Percentiles rank a stretch among this genome's conserved stretches.
Conservation (phyloP, 345 rosid genomes). For the Trapa incisa region DNA sequence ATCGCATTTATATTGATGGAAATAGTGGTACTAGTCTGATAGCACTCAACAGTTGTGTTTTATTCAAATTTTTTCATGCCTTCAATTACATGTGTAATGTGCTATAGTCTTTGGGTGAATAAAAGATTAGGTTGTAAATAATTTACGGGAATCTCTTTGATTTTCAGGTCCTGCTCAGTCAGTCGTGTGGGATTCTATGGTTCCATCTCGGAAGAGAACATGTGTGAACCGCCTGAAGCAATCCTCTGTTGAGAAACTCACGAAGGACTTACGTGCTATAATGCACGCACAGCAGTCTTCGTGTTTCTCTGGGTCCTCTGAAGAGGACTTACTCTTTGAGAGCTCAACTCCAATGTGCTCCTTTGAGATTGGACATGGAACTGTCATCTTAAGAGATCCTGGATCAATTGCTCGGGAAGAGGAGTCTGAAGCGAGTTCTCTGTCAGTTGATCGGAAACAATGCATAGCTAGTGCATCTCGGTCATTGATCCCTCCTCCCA, state of each 20-base stretch:
- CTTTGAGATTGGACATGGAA: conserved; percentile 97
- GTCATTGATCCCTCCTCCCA: conserved; percentile 25
- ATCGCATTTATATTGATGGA: background rate
- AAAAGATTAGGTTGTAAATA: background rate
- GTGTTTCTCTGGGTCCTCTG: conserved; percentile 76
- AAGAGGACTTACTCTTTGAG: conserved; percentile 87
- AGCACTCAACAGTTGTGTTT: background rate
- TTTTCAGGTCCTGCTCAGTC: conserved; percentile 77
- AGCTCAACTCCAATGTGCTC: conserved; percentile 89
- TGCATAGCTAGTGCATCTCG: conserved; percentile 45
- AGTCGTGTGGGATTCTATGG: conserved; percentile 75
- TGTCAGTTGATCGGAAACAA: conserved; percentile 65
- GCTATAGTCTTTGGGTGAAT: background rate
- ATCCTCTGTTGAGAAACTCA: conserved; percentile 91
- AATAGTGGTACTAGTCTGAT: background rate
- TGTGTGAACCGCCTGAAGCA: conserved; percentile 70
- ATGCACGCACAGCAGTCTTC: conserved; percentile 92
- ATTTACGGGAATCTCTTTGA: background rate
- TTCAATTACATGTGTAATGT: background rate
- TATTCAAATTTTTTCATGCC: background rate
- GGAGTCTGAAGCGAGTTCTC: conserved; percentile 96
- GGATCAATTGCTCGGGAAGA: conserved; percentile 77
- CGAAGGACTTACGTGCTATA: conserved; percentile 70
- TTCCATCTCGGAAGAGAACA: conserved; percentile 90
- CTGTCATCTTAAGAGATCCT: conserved; percentile 86